Evolutionary conservation across 2,329 filamentous ascomycete species (phyloP).

Genomic region (Stemphylium lycopersici): DNA sequence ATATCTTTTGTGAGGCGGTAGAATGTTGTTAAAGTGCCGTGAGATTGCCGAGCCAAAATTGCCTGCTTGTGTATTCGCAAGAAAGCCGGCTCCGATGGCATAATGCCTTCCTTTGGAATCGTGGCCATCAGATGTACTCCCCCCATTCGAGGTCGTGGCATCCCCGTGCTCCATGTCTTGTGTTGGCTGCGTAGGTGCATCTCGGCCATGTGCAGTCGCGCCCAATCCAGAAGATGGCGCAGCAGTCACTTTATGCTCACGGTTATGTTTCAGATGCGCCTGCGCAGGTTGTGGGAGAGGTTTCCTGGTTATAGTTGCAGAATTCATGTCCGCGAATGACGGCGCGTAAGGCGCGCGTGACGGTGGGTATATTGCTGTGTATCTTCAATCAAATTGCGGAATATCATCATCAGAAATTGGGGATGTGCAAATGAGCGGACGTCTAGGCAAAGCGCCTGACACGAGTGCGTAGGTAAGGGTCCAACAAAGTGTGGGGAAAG

Average conservation of each 20-base stretch:
- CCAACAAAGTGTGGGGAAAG: slow-evolving; percentile 19
- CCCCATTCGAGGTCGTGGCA: not conserved
- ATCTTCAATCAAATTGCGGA: slow-evolving; percentile 12
- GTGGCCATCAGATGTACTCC: not conserved
- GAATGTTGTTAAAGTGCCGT: slow-evolving; percentile 42
- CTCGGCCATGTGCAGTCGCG: slow-evolving; percentile 15
- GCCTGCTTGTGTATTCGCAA: slow-evolving; percentile 18
- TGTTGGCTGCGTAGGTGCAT: slow-evolving; percentile 2
- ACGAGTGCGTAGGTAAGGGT: slow-evolving; percentile 22
- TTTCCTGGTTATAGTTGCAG: slow-evolving; percentile 25
- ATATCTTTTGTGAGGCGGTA: slow-evolving; percentile 50
- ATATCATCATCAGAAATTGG: slow-evolving; percentile 2
- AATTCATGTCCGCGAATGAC: slow-evolving; percentile 24
- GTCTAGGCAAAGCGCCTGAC: slow-evolving; percentile 8
- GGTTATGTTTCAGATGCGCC: slow-evolving; percentile 26
- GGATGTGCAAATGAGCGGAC: slow-evolving; percentile 9
- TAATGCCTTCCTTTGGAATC: slow-evolving; percentile 5
- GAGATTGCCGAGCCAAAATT: slow-evolving; percentile 31
- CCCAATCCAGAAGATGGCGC: slow-evolving; percentile 21
- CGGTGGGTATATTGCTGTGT: slow-evolving; percentile 8
- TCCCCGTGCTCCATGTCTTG: slow-evolving; percentile 3
- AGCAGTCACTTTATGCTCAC: not conserved
- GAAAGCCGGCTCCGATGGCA: slow-evolving; percentile 3
- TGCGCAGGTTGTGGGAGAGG: slow-evolving; percentile 28
- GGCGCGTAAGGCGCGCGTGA: slow-evolving; percentile 17